A percentile compares a stretch with the other conserved stretches of the same genome.
These are phyloP conservation scores for Wickerhamomyces chambardii DNA, from an alignment of 805 yeast genomes.

Conservation along the genomic window DNA sequence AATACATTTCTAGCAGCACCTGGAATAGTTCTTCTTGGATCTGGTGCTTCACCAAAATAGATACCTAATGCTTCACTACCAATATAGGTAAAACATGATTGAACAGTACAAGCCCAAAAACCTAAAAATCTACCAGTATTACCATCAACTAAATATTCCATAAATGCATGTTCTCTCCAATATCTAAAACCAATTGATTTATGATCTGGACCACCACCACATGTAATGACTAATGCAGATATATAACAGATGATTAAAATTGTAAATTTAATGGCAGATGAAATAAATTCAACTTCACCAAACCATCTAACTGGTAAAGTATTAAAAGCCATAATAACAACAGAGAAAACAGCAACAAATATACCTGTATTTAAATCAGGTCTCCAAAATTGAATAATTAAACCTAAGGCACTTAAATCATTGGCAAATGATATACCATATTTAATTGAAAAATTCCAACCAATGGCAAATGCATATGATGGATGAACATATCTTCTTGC, in stretches of 20 bases:
- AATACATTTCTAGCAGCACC: constrained; percentile 63
- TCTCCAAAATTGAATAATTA: constrained; percentile 36
- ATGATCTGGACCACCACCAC: constrained; percentile 72
- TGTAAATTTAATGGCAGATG: constrained; percentile 40
- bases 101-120: constrained; percentile 54
- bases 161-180: constrained; percentile 60
- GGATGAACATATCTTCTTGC: constrained; percentile 32
- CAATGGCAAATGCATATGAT: constrained; percentile 19
- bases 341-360: constrained; percentile 28
- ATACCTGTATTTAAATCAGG: constrained; percentile 28
- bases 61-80: constrained; percentile 68
- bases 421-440: constrained; percentile 17
- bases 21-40: constrained; percentile 63
- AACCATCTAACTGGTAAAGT: constrained; percentile 27
- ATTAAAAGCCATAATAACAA: constrained; percentile 24
- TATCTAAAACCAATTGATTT: constrained; percentile 68
- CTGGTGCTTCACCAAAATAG: constrained; percentile 65
- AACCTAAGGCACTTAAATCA: constrained; percentile 55
- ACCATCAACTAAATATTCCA: constrained; percentile 30
- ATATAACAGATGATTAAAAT: constrained; percentile 44
- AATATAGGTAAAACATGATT: constrained; percentile 51
- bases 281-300: constrained; percentile 45
- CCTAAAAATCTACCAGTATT: constrained; percentile 51
- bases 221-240: constrained; percentile 39
- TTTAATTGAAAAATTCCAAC: constrained; percentile 18